A percentile compares a stretch with the other conserved stretches of the same genome.
Conservation (phyloP, 116 monocot genomes). For the Dioscorea cayenensis region DNA sequence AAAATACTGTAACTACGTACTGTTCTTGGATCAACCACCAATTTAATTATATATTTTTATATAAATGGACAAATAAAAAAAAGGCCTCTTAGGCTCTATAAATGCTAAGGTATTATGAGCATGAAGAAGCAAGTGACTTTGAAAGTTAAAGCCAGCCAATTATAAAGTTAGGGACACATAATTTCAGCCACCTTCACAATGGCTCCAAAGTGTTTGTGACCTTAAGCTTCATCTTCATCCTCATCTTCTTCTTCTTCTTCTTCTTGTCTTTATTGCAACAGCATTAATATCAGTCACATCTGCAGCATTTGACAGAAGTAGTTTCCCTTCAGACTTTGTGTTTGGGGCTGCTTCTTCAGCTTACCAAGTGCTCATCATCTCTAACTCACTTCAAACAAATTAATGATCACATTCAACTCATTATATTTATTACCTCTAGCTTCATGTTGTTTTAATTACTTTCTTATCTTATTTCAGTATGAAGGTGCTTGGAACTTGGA, state of each 20-base stretch:
- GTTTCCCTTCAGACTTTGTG: conserved; percentile 6
- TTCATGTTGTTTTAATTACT: not conserved
- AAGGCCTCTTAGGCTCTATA: too few species aligned
- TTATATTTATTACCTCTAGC: not conserved
- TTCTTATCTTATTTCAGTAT: not conserved
- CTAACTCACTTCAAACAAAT: not conserved
- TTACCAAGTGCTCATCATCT: conserved; percentile 1
- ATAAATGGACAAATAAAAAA: too few species aligned
- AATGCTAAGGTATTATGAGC: too few species aligned
- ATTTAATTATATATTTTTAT: too few species aligned
- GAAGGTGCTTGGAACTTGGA: conserved; percentile 9
- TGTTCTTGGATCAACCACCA: too few species aligned
- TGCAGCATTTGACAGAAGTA: not conserved
- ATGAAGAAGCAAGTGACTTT: too few species aligned
- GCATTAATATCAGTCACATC: conserved; percentile 6
- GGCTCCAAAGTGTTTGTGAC: not conserved
- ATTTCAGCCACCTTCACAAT: not conserved
- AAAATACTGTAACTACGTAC: too few species aligned
- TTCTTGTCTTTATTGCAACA: not conserved
- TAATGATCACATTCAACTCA: not conserved
- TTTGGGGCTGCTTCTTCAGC: conserved; percentile 1
- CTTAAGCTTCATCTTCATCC: not conserved
- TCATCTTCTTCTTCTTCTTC: not conserved
- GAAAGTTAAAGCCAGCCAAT: too few species aligned
- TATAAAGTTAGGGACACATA: too few species aligned